Evolutionary conservation across 225 moss, liverwort and hornwort species (phyloP).

Genomic region (Marchantia paleacea): DNA sequence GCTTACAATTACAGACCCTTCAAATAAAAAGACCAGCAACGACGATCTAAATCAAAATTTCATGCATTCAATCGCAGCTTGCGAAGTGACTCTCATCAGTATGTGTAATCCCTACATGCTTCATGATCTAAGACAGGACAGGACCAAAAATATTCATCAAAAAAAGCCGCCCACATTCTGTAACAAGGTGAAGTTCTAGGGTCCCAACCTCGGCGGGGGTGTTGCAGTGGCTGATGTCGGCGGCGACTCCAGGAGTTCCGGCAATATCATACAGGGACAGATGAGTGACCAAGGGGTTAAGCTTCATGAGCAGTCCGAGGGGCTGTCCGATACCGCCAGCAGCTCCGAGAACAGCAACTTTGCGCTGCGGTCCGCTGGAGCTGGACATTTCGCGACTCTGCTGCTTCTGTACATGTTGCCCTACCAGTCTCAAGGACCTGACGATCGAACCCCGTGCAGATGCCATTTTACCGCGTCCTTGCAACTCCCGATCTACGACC

Average conservation of each 20-base stretch:
- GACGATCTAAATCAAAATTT: background rate
- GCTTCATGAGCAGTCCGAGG: constrained; percentile 86
- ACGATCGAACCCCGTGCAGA: constrained; percentile 33
- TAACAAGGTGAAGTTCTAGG: background rate
- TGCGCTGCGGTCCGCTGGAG: constrained; percentile 50
- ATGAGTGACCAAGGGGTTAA: constrained; percentile 88
- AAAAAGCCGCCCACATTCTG: background rate
- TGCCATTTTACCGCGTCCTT: constrained; percentile 18
- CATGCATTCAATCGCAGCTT: too few species aligned
- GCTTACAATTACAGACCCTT: too few species aligned
- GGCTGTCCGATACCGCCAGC: constrained; percentile 93
- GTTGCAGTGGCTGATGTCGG: constrained; percentile 92
- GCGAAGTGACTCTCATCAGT: background rate
- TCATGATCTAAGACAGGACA: background rate
- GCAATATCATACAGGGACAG: constrained; percentile 88
- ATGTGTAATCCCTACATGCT: background rate
- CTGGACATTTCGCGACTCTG: constrained; percentile 36
- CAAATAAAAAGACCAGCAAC: background rate
- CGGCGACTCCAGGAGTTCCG: constrained; percentile 85
- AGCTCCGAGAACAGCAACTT: constrained; percentile 92
- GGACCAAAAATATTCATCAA: background rate
- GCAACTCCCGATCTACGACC: background rate
- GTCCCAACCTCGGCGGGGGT: constrained; percentile 66
- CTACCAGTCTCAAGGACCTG: constrained; percentile 29
- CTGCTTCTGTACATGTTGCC: constrained; percentile 24